Evolutionary conservation across 2,329 filamentous ascomycete species (phyloP).

Genomic region (Colletotrichum trifolii): DNA sequence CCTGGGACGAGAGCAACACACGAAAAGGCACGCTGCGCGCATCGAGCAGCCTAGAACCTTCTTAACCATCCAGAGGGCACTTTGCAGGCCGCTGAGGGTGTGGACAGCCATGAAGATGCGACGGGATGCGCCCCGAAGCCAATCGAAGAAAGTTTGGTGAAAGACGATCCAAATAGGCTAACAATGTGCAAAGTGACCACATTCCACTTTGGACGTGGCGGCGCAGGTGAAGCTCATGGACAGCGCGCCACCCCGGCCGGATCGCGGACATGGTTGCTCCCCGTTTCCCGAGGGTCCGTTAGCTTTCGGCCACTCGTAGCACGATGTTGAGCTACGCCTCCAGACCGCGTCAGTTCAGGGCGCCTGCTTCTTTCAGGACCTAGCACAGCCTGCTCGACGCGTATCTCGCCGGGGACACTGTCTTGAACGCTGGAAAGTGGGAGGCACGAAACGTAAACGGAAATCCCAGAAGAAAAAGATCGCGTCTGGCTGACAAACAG

Average conservation of each 20-base stretch:
- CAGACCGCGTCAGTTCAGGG: conserved; percentile 11
- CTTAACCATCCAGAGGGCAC: too few relatives aligned
- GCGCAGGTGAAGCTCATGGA: conserved; percentile 15
- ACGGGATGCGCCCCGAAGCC: conserved; percentile 2
- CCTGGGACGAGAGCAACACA: too few relatives aligned
- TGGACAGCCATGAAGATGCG: conserved; percentile 2
- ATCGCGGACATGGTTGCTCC: conserved; percentile 31
- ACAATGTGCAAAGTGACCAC: not conserved
- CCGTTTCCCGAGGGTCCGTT: conserved; percentile 20
- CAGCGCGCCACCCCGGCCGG: conserved; percentile 7
- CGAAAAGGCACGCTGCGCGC: too few relatives aligned
- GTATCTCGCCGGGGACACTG: too few relatives aligned
- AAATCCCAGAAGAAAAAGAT: too few relatives aligned
- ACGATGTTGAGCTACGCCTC: not conserved
- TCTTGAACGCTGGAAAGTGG: too few relatives aligned
- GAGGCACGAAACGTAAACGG: too few relatives aligned
- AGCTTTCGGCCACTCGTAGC: not conserved
- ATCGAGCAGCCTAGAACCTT: too few relatives aligned
- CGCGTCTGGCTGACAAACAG: too few relatives aligned
- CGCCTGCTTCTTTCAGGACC: not conserved
- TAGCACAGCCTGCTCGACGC: too few relatives aligned
- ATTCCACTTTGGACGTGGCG: conserved; percentile 19
- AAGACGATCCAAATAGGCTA: not conserved
- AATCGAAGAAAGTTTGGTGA: not conserved
- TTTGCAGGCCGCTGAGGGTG: not conserved